phyloP scores from a whole-genome alignment of 129 eudicot genomes.

The Centrapalus pauciflorus region DNA sequence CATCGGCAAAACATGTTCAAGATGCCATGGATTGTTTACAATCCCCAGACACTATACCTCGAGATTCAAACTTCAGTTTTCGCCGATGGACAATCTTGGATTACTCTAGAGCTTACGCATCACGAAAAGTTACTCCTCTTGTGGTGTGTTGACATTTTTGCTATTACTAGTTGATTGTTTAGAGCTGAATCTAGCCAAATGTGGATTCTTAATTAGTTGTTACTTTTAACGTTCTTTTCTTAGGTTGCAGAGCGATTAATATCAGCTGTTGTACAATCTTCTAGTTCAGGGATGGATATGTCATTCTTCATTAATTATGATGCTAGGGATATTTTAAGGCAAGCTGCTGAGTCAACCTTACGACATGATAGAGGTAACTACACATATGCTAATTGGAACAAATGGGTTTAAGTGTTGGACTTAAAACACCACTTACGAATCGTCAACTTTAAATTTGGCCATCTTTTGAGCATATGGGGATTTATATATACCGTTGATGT shows the following conservation, averaged over 20 bases:
- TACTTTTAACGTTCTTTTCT: neutral
- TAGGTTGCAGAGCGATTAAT: conserved; percentile 81
- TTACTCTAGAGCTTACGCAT: conserved; percentile 72
- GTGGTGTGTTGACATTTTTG: conserved; percentile 34
- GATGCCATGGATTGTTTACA: conserved; percentile 53
- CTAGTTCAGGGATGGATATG: conserved; percentile 45
- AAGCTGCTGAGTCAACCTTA: conserved; percentile 82
- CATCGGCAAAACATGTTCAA: conserved; percentile 59
- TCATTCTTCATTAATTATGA: conserved; percentile 70
- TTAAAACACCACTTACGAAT: neutral
- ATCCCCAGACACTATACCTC: conserved; percentile 11
- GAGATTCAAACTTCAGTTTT: conserved; percentile 37
- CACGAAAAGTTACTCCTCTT: conserved; percentile 64
- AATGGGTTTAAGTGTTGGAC: neutral
- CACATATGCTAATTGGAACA: neutral
- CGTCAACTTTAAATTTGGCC: neutral
- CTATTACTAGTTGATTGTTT: neutral
- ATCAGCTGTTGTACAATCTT: conserved; percentile 47
- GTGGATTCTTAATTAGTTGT: conserved; percentile 2
- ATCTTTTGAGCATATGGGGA: neutral
- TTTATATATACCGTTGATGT: conserved; percentile 10
- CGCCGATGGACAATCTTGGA: conserved; percentile 77
- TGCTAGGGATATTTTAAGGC: conserved; percentile 53
- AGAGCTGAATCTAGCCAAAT: neutral
- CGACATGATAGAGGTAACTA: conserved; percentile 60